These are phyloP conservation scores for Myxozyma neglecta DNA, from an alignment of 805 yeast genomes.

Conservation along the genomic window DNA sequence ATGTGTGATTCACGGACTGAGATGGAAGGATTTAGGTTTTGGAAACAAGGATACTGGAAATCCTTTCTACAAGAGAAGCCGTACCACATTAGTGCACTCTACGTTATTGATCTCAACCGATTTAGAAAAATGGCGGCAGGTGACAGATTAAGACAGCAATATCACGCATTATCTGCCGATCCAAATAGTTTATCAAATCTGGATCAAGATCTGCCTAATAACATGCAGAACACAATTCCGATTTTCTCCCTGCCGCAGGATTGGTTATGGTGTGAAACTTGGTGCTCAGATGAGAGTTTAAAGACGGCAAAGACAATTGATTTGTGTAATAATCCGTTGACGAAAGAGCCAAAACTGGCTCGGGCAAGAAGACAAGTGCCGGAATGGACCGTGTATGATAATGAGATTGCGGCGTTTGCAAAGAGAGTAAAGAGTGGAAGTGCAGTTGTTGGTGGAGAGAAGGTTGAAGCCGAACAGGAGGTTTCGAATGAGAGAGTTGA, in stretches of 20 bases:
- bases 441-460: constrained; percentile 18
- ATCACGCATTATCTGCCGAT: constrained; percentile 77
- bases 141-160: constrained; percentile 76
- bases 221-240: constrained; percentile 65
- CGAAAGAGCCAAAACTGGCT: constrained; percentile 75
- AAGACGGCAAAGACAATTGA: constrained; percentile 74
- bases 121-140: constrained; percentile 74
- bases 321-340: constrained; percentile 78
- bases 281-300: constrained; percentile 72
- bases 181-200: constrained; percentile 75
- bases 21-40: constrained; percentile 83
- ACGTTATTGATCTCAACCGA: constrained; percentile 69
- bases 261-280: constrained; percentile 93
- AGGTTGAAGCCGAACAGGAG: background rate
- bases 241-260: constrained; percentile 75
- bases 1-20: constrained; percentile 80
- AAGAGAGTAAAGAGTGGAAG: constrained; percentile 21
- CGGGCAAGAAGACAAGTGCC: constrained; percentile 74
- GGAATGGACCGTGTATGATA: constrained; percentile 72
- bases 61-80: constrained; percentile 57
- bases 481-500: background rate
- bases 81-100: constrained; percentile 80
- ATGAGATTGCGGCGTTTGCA: constrained; percentile 48
- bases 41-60: constrained; percentile 94
- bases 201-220: constrained; percentile 94